These are phyloP conservation scores for Anisodus acutangulus DNA, from an alignment of 257 asterid species.

Conservation along the genomic window DNA sequence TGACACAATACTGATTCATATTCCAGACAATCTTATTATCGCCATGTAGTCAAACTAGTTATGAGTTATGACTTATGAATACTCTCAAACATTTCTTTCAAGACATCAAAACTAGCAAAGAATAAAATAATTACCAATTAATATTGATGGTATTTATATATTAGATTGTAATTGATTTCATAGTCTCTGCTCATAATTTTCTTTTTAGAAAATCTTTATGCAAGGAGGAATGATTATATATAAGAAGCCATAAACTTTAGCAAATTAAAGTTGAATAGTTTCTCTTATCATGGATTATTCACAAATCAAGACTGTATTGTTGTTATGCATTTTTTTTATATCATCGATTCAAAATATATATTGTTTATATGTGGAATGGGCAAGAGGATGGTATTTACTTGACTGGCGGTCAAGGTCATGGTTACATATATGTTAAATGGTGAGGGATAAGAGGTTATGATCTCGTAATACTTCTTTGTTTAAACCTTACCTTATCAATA, in stretches of 20 bases:
- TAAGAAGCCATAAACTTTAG: background rate
- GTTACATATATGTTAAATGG: background rate
- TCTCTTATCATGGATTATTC: background rate
- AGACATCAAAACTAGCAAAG: background rate
- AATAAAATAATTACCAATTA: too few relatives aligned
- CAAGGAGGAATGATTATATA: background rate
- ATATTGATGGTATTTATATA: too few relatives aligned
- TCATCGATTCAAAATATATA: background rate
- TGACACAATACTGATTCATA: background rate
- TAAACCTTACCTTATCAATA: background rate
- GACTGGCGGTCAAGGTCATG: background rate
- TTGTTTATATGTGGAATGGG: background rate
- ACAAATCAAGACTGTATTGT: background rate
- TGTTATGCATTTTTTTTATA: background rate
- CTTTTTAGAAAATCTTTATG: background rate
- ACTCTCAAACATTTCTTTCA: background rate
- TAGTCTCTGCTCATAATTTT: background rate
- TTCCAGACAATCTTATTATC: too few relatives aligned
- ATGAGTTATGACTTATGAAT: background rate
- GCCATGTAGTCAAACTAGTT: background rate
- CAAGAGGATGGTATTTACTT: constrained; percentile 3
- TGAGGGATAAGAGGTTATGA: background rate
- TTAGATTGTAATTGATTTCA: background rate
- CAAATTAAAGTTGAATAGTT: background rate
- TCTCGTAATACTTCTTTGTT: background rate